Conservation (phyloP, 306 rosid genomes). For the Ormosia semicastrata region DNA sequence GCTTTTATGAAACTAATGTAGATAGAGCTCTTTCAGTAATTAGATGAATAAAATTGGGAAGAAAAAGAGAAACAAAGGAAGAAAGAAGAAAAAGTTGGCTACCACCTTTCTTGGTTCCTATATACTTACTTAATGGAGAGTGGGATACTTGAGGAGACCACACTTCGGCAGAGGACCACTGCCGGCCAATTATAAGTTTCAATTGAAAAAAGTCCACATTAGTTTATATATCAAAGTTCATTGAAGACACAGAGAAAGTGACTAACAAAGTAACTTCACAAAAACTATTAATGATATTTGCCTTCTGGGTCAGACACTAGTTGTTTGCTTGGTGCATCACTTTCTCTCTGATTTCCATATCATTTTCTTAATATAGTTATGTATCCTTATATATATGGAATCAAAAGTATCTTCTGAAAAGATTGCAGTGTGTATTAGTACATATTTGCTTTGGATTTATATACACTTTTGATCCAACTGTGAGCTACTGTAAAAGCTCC, state of each 20-base stretch:
- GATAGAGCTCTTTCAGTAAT: constrained; percentile 25
- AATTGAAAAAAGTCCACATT: not conserved
- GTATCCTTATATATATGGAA: not conserved
- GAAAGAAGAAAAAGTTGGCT: constrained; percentile 30
- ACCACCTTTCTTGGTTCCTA: constrained; percentile 33
- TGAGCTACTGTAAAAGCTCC: not conserved
- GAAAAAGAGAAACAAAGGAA: constrained; percentile 18
- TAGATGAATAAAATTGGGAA: constrained; percentile 18
- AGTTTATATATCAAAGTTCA: not conserved
- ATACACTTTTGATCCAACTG: constrained; percentile 12
- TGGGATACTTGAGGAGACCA: constrained; percentile 34
- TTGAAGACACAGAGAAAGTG: constrained; percentile 27
- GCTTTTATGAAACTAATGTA: constrained; percentile 31
- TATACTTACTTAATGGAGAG: constrained; percentile 24
- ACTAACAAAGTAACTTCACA: constrained; percentile 22
- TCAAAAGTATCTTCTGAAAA: constrained; percentile 1
- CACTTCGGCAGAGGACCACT: constrained; percentile 14
- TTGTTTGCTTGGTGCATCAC: constrained; percentile 27
- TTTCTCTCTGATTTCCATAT: constrained; percentile 29
- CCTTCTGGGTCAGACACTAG: constrained; percentile 25
- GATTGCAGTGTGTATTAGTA: not conserved
- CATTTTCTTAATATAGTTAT: constrained; percentile 28
- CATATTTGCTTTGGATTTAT: constrained; percentile 22
- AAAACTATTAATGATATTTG: constrained; percentile 17
- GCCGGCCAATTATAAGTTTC: constrained; percentile 21